Conservation (phyloP, 2,329 filamentous ascomycete genomes). For the Trichoderma gracile region DNA sequence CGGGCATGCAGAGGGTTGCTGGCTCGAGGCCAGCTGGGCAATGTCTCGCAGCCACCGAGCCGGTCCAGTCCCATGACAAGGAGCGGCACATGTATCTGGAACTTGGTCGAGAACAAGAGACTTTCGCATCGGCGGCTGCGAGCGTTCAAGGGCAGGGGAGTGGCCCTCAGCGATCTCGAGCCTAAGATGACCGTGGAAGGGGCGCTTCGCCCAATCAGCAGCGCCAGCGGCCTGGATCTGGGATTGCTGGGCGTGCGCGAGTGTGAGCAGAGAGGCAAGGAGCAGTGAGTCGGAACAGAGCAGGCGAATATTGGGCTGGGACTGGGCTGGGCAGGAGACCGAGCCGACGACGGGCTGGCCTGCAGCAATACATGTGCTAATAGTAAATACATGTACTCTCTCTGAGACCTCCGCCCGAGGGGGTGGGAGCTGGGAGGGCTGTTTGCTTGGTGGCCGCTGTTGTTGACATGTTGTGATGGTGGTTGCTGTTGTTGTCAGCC, state of each 20-base stretch:
- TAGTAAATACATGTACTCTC: background rate
- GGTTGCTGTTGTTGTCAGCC: slow-evolving; percentile 19
- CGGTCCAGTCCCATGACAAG: slow-evolving; percentile 23
- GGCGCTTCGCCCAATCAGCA: slow-evolving; percentile 17
- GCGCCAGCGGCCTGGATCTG: background rate
- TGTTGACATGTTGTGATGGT: background rate
- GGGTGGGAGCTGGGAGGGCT: background rate
- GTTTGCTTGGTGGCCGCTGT: no score
- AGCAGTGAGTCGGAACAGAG: background rate
- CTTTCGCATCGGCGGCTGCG: slow-evolving; percentile 5
- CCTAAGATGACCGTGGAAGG: slow-evolving; percentile 14
- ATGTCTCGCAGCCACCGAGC: slow-evolving; percentile 24
- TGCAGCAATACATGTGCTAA: background rate
- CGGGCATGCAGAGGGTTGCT: background rate
- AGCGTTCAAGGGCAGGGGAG: background rate
- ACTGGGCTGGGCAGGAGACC: background rate
- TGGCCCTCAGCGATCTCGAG: slow-evolving; percentile 22
- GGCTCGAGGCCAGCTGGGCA: slow-evolving; percentile 22
- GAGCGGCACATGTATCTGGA: slow-evolving; percentile 21
- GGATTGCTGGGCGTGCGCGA: slow-evolving; percentile 13
- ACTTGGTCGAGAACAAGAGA: slow-evolving; percentile 1
- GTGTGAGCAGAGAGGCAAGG: background rate
- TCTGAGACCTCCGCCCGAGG: background rate
- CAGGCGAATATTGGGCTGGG: slow-evolving; percentile 6
- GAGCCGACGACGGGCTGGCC: background rate